phyloP scores from a whole-genome alignment of 495 filamentous ascomycete genomes.

The Cenococcum geophilum region DNA sequence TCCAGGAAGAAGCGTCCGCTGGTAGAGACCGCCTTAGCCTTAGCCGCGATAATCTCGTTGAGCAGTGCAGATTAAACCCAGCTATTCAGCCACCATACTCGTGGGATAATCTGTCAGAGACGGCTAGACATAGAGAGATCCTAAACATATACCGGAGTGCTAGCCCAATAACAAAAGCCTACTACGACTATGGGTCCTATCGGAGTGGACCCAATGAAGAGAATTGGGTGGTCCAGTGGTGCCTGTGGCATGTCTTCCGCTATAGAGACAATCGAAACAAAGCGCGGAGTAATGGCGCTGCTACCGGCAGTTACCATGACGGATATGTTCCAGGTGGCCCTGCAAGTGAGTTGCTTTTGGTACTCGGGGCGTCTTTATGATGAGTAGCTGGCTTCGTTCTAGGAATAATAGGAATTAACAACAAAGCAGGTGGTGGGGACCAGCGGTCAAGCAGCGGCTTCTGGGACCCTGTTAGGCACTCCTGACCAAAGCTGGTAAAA shows the following conservation, averaged over 20 bases:
- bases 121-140: slow-evolving; percentile 36
- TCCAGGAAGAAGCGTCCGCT: slow-evolving; percentile 34
- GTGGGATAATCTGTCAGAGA: slow-evolving; percentile 36
- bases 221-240: slow-evolving; percentile 40
- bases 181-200: slow-evolving; percentile 34
- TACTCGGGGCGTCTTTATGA: neutral
- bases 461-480: neutral
- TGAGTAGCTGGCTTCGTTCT: neutral
- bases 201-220: slow-evolving; percentile 32
- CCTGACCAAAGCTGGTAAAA: neutral
- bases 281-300: neutral
- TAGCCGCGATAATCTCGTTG: slow-evolving; percentile 23
- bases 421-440: neutral
- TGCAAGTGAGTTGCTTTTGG: neutral
- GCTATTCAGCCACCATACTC: slow-evolving; percentile 31
- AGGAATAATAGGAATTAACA: neutral
- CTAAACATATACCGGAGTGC: slow-evolving; percentile 27
- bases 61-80: slow-evolving; percentile 15
- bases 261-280: slow-evolving; percentile 36
- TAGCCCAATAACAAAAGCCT: slow-evolving; percentile 19
- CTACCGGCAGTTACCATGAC: neutral
- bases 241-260: slow-evolving; percentile 41
- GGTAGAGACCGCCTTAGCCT: slow-evolving; percentile 32
- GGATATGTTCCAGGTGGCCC: neutral
- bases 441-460: neutral